Conservation (phyloP, 1,284 basidiomycete genomes). For the Peniophora sp. region DNA sequence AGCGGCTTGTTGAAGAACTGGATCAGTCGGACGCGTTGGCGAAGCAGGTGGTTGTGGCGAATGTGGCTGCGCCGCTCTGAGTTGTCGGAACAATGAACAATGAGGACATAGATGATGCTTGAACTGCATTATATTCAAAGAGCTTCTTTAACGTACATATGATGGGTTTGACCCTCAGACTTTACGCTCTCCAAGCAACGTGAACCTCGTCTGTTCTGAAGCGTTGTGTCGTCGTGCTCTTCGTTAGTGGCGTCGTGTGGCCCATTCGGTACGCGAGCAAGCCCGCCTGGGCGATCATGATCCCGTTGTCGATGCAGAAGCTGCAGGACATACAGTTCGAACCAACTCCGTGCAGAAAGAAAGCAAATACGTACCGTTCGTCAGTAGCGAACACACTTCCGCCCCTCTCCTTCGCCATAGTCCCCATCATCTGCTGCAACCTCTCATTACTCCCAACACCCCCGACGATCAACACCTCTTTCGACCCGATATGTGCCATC, state of each 20-base stretch:
- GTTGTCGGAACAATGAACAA: slow-evolving; percentile 4
- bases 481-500: slow-evolving; percentile 97
- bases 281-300: slow-evolving; percentile 99
- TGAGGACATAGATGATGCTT: neutral
- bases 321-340: slow-evolving; percentile 30
- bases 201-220: slow-evolving; percentile 90
- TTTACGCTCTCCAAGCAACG: slow-evolving; percentile 72
- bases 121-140: too few relatives aligned
- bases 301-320: slow-evolving; percentile 99
- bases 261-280: slow-evolving; percentile 92
- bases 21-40: slow-evolving; percentile 34
- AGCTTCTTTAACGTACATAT: too few relatives aligned
- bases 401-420: slow-evolving; percentile 88
- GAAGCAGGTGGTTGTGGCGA: slow-evolving; percentile 43
- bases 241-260: slow-evolving; percentile 64
- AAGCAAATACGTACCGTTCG: slow-evolving; percentile 58
- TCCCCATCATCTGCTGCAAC: slow-evolving; percentile 97
- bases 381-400: slow-evolving; percentile 95
- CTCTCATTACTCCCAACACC: slow-evolving; percentile 97
- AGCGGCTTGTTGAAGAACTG: slow-evolving; percentile 42
- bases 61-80: slow-evolving; percentile 27
- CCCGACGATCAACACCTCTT: slow-evolving; percentile 95
- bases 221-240: slow-evolving; percentile 87
- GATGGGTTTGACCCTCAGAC: neutral
- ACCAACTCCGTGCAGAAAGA: slow-evolving; percentile 3